Conservation (phyloP, 208 protist species). For the Trypanosoma scelopori region DNA sequence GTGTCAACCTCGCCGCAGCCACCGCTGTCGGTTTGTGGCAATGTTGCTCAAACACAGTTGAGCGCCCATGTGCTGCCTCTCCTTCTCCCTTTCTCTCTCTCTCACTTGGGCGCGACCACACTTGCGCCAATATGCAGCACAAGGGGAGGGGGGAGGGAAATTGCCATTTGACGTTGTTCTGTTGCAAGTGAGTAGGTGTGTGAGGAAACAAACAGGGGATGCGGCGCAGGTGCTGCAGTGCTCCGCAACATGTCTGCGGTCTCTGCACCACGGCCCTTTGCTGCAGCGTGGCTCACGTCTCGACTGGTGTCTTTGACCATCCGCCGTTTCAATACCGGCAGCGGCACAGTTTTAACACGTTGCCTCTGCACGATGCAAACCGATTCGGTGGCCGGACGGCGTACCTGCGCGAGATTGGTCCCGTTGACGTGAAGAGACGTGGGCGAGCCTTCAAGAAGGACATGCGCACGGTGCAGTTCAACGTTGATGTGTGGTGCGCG, state of each 20-base stretch:
- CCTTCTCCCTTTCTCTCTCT: too few species aligned
- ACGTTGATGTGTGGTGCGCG: slow-evolving; percentile 89
- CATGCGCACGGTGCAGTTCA: slow-evolving; percentile 71
- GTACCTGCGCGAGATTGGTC: slow-evolving; percentile 83
- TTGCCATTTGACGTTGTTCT: too few species aligned
- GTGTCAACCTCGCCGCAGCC: too few species aligned
- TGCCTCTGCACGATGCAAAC: slow-evolving; percentile 85
- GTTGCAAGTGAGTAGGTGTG: too few species aligned
- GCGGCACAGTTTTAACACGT: slow-evolving; percentile 83
- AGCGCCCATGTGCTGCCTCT: too few species aligned
- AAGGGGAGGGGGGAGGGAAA: not conserved
- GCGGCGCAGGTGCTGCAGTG: not conserved
- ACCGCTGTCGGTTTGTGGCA: too few species aligned
- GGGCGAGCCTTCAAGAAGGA: slow-evolving; percentile 86
- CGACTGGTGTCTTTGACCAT: slow-evolving; percentile 76
- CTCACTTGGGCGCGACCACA: too few species aligned
- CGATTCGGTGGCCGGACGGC: slow-evolving; percentile 83
- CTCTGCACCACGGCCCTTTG: not conserved
- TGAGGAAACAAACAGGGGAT: not conserved
- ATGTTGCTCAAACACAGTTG: too few species aligned
- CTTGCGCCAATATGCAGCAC: too few species aligned
- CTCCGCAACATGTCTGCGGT: not conserved
- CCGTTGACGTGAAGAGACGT: slow-evolving; percentile 69
- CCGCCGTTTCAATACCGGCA: slow-evolving; percentile 58
- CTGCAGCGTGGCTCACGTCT: slow-evolving; percentile 32